phyloP scores from a whole-genome alignment of 2,329 filamentous ascomycete genomes.

The Aspergillus sp. region DNA sequence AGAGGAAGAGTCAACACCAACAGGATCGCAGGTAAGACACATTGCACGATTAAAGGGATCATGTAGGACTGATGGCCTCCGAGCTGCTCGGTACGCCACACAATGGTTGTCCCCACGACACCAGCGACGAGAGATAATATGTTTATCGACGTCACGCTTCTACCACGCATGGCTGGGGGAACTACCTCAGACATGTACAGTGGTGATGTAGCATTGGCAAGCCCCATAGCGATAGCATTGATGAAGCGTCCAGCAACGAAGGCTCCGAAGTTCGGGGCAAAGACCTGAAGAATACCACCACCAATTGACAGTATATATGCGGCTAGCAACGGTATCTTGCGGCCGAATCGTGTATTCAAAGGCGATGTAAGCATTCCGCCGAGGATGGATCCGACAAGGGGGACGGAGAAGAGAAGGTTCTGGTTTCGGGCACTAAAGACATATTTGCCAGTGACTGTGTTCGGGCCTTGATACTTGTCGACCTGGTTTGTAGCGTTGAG shows the following conservation, averaged over 20 bases:
- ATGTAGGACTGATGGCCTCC: constrained; percentile 28
- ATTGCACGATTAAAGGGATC: constrained; percentile 39
- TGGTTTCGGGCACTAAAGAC: constrained; percentile 35
- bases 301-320: constrained; percentile 35
- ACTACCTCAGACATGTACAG: constrained; percentile 40
- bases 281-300: constrained; percentile 36
- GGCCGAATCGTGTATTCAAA: constrained; percentile 33
- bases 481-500: constrained; percentile 17
- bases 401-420: constrained; percentile 36
- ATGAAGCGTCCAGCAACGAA: constrained; percentile 36
- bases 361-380: constrained; percentile 33
- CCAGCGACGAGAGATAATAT: constrained; percentile 32
- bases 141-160: constrained; percentile 32
- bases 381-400: constrained; percentile 36
- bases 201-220: constrained; percentile 35
- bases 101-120: constrained; percentile 34
- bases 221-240: constrained; percentile 32
- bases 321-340: constrained; percentile 34
- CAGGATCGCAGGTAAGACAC: constrained; percentile 31
- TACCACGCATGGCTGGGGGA: constrained; percentile 32
- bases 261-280: constrained; percentile 33
- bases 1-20: constrained; percentile 28
- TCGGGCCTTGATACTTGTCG: constrained; percentile 29
- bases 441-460: constrained; percentile 21
- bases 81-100: constrained; percentile 31